Conservation (phyloP, 2,329 filamentous ascomycete genomes). For the Curvularia spicifera region DNA sequence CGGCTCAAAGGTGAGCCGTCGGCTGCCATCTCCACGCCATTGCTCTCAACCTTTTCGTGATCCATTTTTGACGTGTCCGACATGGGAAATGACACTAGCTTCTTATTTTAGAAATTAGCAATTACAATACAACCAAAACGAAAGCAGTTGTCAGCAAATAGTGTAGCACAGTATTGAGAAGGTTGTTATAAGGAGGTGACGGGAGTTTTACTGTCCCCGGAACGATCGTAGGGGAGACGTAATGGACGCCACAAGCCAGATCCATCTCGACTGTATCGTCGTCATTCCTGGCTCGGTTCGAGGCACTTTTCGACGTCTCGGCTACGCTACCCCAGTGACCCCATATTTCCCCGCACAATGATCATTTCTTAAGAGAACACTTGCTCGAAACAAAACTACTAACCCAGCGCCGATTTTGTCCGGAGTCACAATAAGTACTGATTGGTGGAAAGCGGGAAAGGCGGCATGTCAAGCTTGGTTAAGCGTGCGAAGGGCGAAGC, state of each 20-base stretch:
- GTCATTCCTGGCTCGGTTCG: constrained; percentile 12
- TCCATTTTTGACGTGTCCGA: constrained; percentile 22
- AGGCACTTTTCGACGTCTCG: constrained; percentile 9
- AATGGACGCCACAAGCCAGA: constrained; percentile 1
- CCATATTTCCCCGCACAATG: constrained; percentile 9
- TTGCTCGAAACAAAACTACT: not conserved
- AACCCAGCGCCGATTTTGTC: not conserved
- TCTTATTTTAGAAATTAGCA: not conserved
- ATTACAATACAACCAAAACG: not conserved
- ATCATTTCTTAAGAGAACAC: not conserved
- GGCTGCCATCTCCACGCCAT: constrained; percentile 11
- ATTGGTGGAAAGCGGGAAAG: not conserved
- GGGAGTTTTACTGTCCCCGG: not conserved
- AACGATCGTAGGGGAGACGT: not conserved
- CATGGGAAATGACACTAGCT: constrained; percentile 8
- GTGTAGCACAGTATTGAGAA: not conserved
- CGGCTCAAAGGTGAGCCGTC: constrained; percentile 23
- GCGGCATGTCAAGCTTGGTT: not conserved
- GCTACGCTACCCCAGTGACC: not conserved
- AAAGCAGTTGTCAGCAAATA: not conserved
- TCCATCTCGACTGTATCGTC: constrained; percentile 1
- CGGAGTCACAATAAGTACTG: not conserved
- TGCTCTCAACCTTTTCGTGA: constrained; percentile 25
- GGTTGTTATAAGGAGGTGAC: not conserved
- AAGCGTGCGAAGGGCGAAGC: not conserved